phyloP scores from a whole-genome alignment of 2,329 filamentous ascomycete genomes.

The Blastomyces gilchristii region DNA sequence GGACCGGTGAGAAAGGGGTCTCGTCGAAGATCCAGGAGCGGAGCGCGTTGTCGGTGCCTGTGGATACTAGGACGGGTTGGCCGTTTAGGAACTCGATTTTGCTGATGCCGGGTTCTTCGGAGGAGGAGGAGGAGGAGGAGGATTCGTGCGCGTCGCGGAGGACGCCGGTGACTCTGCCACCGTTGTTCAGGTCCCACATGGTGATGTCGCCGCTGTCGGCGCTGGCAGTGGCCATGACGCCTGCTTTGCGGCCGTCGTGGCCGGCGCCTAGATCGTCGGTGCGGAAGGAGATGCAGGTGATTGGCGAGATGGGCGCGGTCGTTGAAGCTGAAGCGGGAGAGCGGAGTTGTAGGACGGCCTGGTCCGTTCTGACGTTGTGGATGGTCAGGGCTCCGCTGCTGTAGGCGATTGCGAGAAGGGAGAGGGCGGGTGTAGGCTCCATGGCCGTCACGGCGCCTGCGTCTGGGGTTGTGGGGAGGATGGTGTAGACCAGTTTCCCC shows the following conservation, averaged over 20 bases:
- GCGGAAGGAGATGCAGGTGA: constrained; percentile 80
- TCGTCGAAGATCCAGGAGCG: constrained; percentile 97
- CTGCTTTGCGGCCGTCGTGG: constrained; percentile 70
- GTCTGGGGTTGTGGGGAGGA: constrained; percentile 62
- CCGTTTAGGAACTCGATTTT: constrained; percentile 81
- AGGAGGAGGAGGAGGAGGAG: constrained; percentile 23
- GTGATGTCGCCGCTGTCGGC: constrained; percentile 74
- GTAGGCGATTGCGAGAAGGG: constrained; percentile 80
- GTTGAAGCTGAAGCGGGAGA: constrained; percentile 40
- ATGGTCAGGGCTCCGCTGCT: constrained; percentile 67
- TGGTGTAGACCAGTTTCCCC: constrained; percentile 79
- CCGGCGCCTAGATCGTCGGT: constrained; percentile 83
- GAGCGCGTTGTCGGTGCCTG: constrained; percentile 83
- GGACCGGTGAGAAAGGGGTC: constrained; percentile 75
- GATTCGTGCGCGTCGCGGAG: constrained; percentile 74
- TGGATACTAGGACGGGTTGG: constrained; percentile 81
- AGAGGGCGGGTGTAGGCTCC: constrained; percentile 72
- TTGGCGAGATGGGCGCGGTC: constrained; percentile 42
- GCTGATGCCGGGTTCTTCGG: constrained; percentile 56
- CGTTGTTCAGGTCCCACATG: constrained; percentile 90
- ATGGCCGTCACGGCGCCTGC: constrained; percentile 79
- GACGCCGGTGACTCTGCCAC: constrained; percentile 75
- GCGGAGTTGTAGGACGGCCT: constrained; percentile 58
- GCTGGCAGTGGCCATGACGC: constrained; percentile 89
- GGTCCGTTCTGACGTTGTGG: constrained; percentile 72